Evolutionary conservation across 2,329 filamentous ascomycete species (phyloP).

Genomic region (Colletotrichum lini): DNA sequence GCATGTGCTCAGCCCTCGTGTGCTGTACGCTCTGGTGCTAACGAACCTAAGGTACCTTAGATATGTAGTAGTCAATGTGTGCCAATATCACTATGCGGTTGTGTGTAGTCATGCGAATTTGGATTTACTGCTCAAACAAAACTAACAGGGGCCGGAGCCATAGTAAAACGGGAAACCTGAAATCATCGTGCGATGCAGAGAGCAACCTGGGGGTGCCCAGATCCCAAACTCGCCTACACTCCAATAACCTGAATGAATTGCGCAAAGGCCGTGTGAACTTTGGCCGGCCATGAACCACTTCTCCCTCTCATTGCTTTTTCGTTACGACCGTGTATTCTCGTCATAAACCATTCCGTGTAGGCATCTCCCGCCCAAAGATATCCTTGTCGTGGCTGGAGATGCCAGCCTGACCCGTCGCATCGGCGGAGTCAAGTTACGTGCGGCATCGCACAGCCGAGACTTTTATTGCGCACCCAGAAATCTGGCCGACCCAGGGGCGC

Average conservation of each 20-base stretch:
- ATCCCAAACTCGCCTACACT: constrained; percentile 41
- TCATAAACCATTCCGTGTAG: constrained; percentile 9
- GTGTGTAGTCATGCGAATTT: constrained; percentile 31
- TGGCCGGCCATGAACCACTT: constrained; percentile 30
- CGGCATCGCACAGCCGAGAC: constrained; percentile 3
- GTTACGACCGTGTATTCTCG: constrained; percentile 28
- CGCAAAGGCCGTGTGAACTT: constrained; percentile 36
- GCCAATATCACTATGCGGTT: neutral
- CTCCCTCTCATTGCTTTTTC: constrained; percentile 31
- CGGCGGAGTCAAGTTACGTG: constrained; percentile 21
- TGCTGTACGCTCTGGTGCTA: too few relatives aligned
- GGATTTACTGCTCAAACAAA: constrained; percentile 35
- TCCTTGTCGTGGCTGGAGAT: constrained; percentile 30
- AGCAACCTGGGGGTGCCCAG: constrained; percentile 30
- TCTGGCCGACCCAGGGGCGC: neutral
- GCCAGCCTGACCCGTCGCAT: constrained; percentile 35
- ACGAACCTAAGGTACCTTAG: too few relatives aligned
- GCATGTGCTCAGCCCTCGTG: constrained; percentile 23
- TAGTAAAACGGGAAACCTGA: constrained; percentile 37
- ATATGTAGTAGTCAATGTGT: neutral
- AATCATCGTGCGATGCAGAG: constrained; percentile 39
- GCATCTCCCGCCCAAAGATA: constrained; percentile 22
- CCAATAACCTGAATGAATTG: constrained; percentile 38
- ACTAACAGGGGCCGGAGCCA: constrained; percentile 35
- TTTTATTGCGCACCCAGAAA: neutral